Base-by-base conservation (phyloP, 208 protist species). In the Porcisia hertigi region DNA sequence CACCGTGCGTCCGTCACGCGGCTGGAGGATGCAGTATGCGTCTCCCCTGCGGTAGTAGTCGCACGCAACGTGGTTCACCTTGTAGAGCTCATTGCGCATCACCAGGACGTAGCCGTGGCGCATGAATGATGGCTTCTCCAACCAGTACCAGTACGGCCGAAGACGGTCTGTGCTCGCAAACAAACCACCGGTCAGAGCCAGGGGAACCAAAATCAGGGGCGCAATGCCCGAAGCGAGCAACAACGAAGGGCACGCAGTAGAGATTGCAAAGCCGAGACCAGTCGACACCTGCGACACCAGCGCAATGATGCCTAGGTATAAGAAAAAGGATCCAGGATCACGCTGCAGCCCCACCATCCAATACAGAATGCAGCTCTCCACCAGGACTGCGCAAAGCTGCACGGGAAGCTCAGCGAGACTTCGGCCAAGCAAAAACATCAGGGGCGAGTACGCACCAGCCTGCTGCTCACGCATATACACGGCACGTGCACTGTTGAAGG, bases 81-180 rank as follows among this genome's bases (percentile, higher is more conserved):
- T 71, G 65, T 86, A 75, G 52, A 96, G 81, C 77, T 96, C 88
- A 75, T 93, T 94, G 25, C 86, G 81, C 59, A 86, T 52, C 49
- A 94, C 59, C 9, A 94, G 58, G 41, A 94, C 92, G 72, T 83
- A 93, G 14, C 80, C 81, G 39, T 96, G 83, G 23, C 92, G 88
- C 59, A 94, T 81, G 79, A 91, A 91, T 25, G 88, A 92, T 12
- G 75, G 84, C 75, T 94, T 93, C 79, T 96, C 86, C 54, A 96
- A 43, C 84, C 86, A 93, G 77, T 92, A 92, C 87, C 89, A 96
- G 82, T 96, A 93, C 34, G 88, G 89, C 4, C 85, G 85, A 58
- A 96, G 77, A 39, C 88, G 86, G 36, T 78, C 71, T 30, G 88
- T 92, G 71, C 73, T 93, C 23, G 89, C 92, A 49, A 89, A 85